Evolutionary conservation across 257 asterid genomes (phyloP).

Genomic region (Galeopsis tetrahit): DNA sequence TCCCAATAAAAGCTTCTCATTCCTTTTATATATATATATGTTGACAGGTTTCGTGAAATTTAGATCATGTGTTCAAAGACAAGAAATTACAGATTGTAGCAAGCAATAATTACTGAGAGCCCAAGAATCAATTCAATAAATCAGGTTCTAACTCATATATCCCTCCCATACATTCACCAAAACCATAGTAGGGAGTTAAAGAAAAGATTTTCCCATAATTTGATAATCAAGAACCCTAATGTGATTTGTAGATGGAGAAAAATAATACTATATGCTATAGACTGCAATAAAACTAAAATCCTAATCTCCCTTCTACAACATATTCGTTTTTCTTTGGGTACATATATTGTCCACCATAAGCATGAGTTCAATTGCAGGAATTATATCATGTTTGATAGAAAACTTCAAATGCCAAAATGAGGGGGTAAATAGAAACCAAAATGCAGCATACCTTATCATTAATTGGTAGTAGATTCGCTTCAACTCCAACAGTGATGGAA

Average conservation of each 20-base stretch:
- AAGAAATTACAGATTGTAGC: background rate
- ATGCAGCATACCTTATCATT: constrained; percentile 75
- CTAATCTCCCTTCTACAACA: background rate
- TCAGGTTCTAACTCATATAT: constrained; percentile 3
- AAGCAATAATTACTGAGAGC: constrained; percentile 2
- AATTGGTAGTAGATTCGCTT: constrained; percentile 90
- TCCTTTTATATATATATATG: too few species aligned
- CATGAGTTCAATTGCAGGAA: constrained; percentile 1
- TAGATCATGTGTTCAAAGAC: background rate
- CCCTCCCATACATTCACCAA: background rate
- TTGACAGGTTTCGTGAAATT: background rate
- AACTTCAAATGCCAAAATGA: background rate
- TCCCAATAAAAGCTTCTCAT: too few species aligned
- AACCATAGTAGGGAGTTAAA: background rate
- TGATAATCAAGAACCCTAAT: background rate
- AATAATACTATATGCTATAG: background rate
- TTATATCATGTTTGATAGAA: background rate
- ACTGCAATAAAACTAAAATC: background rate
- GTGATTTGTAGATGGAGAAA: background rate
- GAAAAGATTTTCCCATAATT: constrained; percentile 5
- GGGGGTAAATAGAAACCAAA: constrained; percentile 1
- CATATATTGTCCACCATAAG: background rate
- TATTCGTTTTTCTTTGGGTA: background rate
- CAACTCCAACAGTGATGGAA: constrained; percentile 86
- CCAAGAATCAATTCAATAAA: constrained; percentile 3